phyloP scores from a whole-genome alignment of 2,329 filamentous ascomycete genomes.

The Aspergillus alliaceus region DNA sequence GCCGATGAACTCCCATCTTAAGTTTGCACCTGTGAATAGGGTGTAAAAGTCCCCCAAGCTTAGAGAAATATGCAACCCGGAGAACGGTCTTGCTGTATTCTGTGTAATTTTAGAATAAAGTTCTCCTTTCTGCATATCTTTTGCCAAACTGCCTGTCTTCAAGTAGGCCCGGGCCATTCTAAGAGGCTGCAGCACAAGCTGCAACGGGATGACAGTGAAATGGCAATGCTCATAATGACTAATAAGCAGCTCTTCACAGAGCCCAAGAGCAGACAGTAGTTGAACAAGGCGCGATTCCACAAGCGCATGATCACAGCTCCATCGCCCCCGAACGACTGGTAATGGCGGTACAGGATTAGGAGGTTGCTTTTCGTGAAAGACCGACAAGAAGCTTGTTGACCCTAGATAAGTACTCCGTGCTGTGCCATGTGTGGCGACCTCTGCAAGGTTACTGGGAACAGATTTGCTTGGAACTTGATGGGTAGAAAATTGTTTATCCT shows the following conservation, averaged over 20 bases:
- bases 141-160: neutral
- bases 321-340: neutral
- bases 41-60: neutral
- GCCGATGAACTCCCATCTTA: neutral
- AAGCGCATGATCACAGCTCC: neutral
- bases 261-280: neutral
- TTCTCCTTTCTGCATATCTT: neutral
- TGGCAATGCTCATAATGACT: neutral
- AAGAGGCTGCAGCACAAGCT: neutral
- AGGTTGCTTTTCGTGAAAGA: neutral
- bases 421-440: neutral
- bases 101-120: neutral
- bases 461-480: neutral
- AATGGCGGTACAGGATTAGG: neutral
- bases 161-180: neutral
- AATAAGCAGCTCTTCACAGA: neutral
- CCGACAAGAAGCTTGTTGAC: neutral
- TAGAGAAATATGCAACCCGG: neutral
- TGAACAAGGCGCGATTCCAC: neutral
- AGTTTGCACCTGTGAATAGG: neutral
- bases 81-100: neutral
- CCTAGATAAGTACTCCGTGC: neutral
- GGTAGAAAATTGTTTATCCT: neutral
- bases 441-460: neutral
- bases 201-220: neutral